Base-by-base conservation (phyloP, 768 basidiomycete species). In the Mycena haematopus region DNA sequence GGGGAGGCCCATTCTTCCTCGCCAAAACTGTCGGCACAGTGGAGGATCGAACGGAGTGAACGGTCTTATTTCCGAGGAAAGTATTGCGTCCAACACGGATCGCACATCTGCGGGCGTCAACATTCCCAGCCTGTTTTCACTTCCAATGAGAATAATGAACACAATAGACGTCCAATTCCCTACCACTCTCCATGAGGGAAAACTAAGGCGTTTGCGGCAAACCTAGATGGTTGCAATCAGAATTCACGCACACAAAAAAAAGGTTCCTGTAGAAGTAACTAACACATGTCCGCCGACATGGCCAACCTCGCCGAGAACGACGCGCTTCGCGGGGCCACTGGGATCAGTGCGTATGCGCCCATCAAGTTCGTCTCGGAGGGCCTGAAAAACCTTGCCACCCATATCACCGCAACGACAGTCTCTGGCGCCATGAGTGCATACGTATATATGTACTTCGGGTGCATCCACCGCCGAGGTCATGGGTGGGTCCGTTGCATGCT, bases 281-380 rank as follows among this genome's bases (percentile, higher is more conserved):
- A 70, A 91, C 92, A 91, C 82, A 75, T 95, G 93, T 25, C 92
- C 92, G 1, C 93, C 93, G 53, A 95, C 86, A 73, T 95, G 93
- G 2, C 83, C 89, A 7, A 89, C 83, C 65, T 92, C 86, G 3
- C 85, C 85, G 2, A 93, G 77, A 80, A 79, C 67, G 63, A 85
- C 62, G 40, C 70, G 65, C 7, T 63, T 65, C 1, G 73, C 70
- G 3, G 68, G 54, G 10, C 73, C 72, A 40, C n/a, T 46, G 1
- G 73, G 69, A 35, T 79, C 69, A 11, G 35, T 63, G 47, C 74
- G 62, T 22, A 71, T 73, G 52, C 80, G 79, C 42, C 70, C 74
- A 40, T 71, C 71, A 8, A 90, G 73, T 69, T 91, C 89, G 5
- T 78, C 75, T 19, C 77, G 75, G 27, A 95, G 70, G 3, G 86